These are phyloP conservation scores for Phlebopus sp. DNA, from an alignment of 1,284 basidiomycete species.

Conservation along the genomic window DNA sequence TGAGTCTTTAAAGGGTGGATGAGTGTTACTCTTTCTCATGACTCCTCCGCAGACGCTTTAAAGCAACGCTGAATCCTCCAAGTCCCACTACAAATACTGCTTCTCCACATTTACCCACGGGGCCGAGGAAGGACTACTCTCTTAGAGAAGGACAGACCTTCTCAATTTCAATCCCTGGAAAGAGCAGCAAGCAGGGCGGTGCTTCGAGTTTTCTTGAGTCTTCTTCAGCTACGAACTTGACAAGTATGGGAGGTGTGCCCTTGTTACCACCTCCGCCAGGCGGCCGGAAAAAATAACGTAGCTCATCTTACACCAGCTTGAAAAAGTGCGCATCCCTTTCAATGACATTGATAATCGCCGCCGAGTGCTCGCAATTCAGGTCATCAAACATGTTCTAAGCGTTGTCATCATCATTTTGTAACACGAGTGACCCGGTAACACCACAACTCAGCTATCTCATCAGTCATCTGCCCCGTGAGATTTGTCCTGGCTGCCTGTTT, in stretches of 20 bases:
- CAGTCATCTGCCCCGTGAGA: too few relatives aligned
- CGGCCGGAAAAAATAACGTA: constrained; percentile 34
- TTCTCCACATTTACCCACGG: constrained; percentile 63
- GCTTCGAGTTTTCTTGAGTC: constrained; percentile 38
- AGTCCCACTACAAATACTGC: constrained; percentile 39
- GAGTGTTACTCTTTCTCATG: background rate
- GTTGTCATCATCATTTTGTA: too few relatives aligned
- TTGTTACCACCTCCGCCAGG: constrained; percentile 75
- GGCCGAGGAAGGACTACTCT: constrained; percentile 92
- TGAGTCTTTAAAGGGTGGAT: constrained; percentile 34
- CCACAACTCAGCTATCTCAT: too few relatives aligned
- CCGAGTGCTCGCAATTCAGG: too few relatives aligned
- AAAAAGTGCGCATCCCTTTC: too few relatives aligned
- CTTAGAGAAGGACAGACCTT: constrained; percentile 97
- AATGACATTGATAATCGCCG: too few relatives aligned
- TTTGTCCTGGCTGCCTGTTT: too few relatives aligned
- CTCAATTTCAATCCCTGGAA: constrained; percentile 85
- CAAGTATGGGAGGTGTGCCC: constrained; percentile 45
- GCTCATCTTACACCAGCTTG: too few relatives aligned
- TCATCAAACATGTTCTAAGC: too few relatives aligned
- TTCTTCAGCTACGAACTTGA: constrained; percentile 21
- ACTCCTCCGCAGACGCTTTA: constrained; percentile 52
- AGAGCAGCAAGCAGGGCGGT: constrained; percentile 36
- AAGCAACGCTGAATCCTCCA: constrained; percentile 55
- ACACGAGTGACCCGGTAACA: too few relatives aligned